Conservation (phyloP, 1,139 yeast genomes). For the Saccharomyces hybrid region DNA sequence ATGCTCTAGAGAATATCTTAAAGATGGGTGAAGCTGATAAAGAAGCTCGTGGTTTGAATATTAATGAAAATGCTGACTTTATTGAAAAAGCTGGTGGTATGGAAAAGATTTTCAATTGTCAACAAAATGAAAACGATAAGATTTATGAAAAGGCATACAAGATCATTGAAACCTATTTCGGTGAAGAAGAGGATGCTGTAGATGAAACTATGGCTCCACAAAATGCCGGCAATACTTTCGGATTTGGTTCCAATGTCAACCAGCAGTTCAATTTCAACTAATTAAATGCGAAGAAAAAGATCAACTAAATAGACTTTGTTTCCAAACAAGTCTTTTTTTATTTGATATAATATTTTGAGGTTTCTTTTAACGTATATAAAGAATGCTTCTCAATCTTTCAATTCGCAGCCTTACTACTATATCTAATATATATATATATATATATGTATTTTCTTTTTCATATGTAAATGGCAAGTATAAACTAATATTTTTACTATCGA, state of each 20-base stretch:
- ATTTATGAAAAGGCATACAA: constrained; percentile 86
- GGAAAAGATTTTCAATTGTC: constrained; percentile 93
- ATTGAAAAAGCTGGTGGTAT: constrained; percentile 98
- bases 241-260: constrained; percentile 58
- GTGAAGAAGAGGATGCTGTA: constrained; percentile 75
- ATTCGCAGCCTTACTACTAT: not conserved
- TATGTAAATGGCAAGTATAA: too few species aligned
- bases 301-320: not conserved
- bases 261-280: constrained; percentile 35
- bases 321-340: not conserved
- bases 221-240: constrained; percentile 76
- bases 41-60: constrained; percentile 59
- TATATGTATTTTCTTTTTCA: too few species aligned
- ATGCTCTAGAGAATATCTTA: constrained; percentile 87
- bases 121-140: constrained; percentile 82
- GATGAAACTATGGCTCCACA: constrained; percentile 79
- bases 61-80: constrained; percentile 81
- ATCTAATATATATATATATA: too few species aligned
- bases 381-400: not conserved
- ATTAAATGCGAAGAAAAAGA: constrained; percentile 1
- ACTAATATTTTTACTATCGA: too few species aligned
- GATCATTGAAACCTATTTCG: constrained; percentile 85
- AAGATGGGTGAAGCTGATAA: constrained; percentile 91
- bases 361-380: not conserved
- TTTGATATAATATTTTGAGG: not conserved